phyloP scores from a whole-genome alignment of 2,329 filamentous ascomycete genomes.

The Sporothrix pseudoabietina region DNA sequence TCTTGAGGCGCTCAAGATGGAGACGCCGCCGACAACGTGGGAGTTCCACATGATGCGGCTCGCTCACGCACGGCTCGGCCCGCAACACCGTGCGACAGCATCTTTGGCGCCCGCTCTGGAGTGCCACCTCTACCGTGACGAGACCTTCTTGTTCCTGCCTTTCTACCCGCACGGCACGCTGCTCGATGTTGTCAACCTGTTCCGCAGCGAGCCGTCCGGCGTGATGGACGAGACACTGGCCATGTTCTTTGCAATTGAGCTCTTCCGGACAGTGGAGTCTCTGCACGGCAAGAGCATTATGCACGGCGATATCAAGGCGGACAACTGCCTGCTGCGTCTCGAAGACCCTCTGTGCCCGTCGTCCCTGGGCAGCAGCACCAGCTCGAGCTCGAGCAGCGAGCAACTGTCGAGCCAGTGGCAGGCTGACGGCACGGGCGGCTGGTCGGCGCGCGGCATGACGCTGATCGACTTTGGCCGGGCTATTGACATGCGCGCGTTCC shows the following conservation, averaged over 20 bases:
- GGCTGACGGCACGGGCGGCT: constrained; percentile 73
- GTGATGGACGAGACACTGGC: constrained; percentile 87
- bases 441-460: constrained; percentile 75
- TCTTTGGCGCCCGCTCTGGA: constrained; percentile 85
- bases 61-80: constrained; percentile 73
- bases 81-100: constrained; percentile 68
- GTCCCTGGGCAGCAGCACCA: constrained; percentile 38
- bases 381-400: constrained; percentile 27
- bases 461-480: constrained; percentile 94
- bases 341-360: constrained; percentile 57
- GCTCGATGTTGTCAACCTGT: constrained; percentile 90
- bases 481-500: constrained; percentile 90
- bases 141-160: constrained; percentile 85
- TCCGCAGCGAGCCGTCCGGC: constrained; percentile 69
- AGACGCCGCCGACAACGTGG: constrained; percentile 85
- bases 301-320: constrained; percentile 92
- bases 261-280: constrained; percentile 85
- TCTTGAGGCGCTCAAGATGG: constrained; percentile 92
- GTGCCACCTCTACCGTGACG: constrained; percentile 87
- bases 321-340: constrained; percentile 91
- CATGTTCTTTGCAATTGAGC: constrained; percentile 94
- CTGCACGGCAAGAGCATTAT: constrained; percentile 78
- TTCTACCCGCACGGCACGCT: constrained; percentile 88
- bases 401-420: constrained; percentile 66
- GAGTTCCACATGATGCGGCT: constrained; percentile 95